Evolutionary conservation across 164 flowering plant species (phyloP).

Genomic region (Cinnamomum chago): DNA sequence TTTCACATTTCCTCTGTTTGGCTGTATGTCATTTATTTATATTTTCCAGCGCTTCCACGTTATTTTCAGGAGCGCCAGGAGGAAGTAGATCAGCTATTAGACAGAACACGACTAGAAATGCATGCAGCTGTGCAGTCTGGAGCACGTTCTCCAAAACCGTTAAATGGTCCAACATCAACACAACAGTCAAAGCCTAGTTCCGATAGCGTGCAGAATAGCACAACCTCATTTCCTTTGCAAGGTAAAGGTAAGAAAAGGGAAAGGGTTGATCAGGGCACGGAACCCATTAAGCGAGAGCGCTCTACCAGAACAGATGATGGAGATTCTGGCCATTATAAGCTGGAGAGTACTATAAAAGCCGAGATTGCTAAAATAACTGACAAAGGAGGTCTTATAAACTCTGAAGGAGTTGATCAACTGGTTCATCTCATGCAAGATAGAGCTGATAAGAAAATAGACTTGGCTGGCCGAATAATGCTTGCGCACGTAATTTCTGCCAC

Average conservation of each 20-base stretch:
- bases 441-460: conserved; percentile 59
- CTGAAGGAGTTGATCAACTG: conserved; percentile 73
- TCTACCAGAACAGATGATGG: conserved; percentile 49
- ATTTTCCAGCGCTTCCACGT: conserved; percentile 2
- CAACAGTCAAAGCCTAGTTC: conserved; percentile 65
- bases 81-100: conserved; percentile 73
- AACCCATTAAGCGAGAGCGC: conserved; percentile 66
- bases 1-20: neutral
- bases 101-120: conserved; percentile 76
- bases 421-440: conserved; percentile 69
- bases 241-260: conserved; percentile 82
- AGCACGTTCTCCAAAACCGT: conserved; percentile 85
- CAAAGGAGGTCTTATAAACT: conserved; percentile 56
- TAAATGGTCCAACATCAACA: conserved; percentile 56
- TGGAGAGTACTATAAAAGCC: conserved; percentile 45
- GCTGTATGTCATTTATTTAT: neutral
- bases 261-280: conserved; percentile 59
- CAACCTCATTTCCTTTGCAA: conserved; percentile 49
- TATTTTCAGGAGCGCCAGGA: conserved; percentile 68
- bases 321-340: conserved; percentile 46
- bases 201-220: conserved; percentile 55
- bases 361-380: conserved; percentile 80
- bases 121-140: conserved; percentile 62
- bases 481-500: conserved; percentile 71
- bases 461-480: conserved; percentile 62